These are phyloP conservation scores for Cordyceps cateniannulata DNA, from an alignment of 2,329 filamentous ascomycete genomes.

Conservation along the genomic window DNA sequence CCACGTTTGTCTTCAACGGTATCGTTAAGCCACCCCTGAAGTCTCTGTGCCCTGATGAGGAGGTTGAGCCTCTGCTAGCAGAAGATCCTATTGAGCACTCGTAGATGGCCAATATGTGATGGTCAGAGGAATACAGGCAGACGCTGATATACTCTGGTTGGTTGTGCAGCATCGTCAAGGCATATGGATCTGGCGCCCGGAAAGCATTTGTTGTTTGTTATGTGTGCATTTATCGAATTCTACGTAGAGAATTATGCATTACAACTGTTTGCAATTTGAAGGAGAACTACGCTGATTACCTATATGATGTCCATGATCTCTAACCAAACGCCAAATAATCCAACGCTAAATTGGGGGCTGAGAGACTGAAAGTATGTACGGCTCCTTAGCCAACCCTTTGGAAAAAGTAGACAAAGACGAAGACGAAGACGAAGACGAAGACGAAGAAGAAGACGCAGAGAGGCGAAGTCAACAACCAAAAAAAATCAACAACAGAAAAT, in stretches of 20 bases:
- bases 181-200: not conserved
- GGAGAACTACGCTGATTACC: not conserved
- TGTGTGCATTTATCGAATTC: not conserved
- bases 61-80: constrained; percentile 61
- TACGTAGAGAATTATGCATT: not conserved
- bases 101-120: constrained; percentile 13
- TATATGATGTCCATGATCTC: not conserved
- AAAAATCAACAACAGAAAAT: not conserved
- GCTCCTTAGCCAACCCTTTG: not conserved
- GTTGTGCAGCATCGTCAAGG: not conserved
- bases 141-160: not conserved
- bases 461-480: not conserved
- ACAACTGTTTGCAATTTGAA: not conserved
- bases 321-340: not conserved
- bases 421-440: not conserved
- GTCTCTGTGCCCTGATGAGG: constrained; percentile 50
- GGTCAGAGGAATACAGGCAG: not conserved
- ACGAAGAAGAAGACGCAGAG: not conserved
- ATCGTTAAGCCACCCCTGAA: constrained; percentile 77
- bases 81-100: constrained; percentile 78
- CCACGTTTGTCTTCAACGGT: constrained; percentile 94
- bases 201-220: not conserved
- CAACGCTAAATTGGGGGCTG: not conserved
- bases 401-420: not conserved
- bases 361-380: not conserved